Evolutionary conservation across 495 filamentous ascomycete species (phyloP).

Genomic region (Aspergillus saccharolyticus): DNA sequence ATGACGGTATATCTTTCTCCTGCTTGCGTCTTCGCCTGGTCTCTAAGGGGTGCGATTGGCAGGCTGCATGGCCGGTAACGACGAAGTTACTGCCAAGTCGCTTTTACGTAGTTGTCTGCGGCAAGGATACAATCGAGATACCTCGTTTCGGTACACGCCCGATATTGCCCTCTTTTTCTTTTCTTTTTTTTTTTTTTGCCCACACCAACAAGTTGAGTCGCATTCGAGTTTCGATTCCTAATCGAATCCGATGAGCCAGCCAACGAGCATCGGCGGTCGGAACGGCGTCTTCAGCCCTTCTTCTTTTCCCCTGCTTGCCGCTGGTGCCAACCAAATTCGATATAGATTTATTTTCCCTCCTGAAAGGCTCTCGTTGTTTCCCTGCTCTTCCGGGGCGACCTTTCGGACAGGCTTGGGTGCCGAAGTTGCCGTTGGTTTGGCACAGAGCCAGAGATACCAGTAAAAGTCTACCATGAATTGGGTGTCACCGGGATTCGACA

Average conservation of each 20-base stretch:
- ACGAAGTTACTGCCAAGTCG: constrained; percentile 16
- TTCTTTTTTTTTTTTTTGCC: background rate
- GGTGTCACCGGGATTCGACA: background rate
- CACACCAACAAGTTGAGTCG: no score
- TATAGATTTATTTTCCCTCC: background rate
- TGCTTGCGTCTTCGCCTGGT: constrained; percentile 12
- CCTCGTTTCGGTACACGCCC: constrained; percentile 32
- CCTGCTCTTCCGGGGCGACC: constrained; percentile 14
- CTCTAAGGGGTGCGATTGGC: background rate
- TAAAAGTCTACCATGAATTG: background rate
- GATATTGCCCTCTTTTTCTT: constrained; percentile 9
- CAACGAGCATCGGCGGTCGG: constrained; percentile 11
- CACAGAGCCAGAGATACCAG: constrained; percentile 5
- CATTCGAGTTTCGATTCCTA: background rate
- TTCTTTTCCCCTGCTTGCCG: constrained; percentile 23
- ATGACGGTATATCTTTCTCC: constrained; percentile 1
- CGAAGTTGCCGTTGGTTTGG: constrained; percentile 20
- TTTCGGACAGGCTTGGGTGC: constrained; percentile 21
- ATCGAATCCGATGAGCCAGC: background rate
- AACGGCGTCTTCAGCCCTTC: constrained; percentile 15
- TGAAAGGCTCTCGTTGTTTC: constrained; percentile 1
- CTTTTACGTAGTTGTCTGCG: constrained; percentile 20
- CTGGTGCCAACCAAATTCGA: constrained; percentile 23
- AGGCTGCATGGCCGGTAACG: constrained; percentile 12
- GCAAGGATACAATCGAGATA: constrained; percentile 21